Evolutionary conservation across 106 monocot genomes (phyloP), one percentile per base, ranked within the genome.

Genomic region (Acanthochlamys bracteata): DNA sequence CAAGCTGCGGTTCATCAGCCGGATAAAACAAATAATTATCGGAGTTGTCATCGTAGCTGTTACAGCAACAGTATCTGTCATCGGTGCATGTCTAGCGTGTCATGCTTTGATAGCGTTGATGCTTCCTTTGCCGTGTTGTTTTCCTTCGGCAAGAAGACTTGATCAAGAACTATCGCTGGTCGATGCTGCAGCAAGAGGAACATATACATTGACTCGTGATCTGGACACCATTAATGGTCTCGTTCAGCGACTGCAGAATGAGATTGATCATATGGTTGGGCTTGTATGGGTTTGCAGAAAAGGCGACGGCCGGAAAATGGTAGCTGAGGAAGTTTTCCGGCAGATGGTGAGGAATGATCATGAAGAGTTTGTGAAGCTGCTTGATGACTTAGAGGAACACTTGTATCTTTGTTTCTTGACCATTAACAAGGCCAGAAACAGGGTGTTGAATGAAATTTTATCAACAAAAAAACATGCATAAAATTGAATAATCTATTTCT

Each of bases 361-460:
- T n/a, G 67, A 27, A 13, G 70, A 62, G 55, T 83, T 91, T 53
- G 71, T 42, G 25, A 75, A 63, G 68, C 78, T 83, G 70, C 43
- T 91, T 60, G 86, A 86, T 21, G 90, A 91, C 53, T 63, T 91
- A n/a, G 86, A 91, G 65, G 86, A 91, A 65, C 86, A 91, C 61
- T 43, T 91, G 66, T 78, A 67, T 67, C 68, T 91, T 9, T 91
- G 83, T 73, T 86, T 86, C 68, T 57, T 86, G 72, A 91, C 90
- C 27, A 86, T 83, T 15, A 91, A 91, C 55, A 80, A 74, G 66
- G 83, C 81, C 0, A 78, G 90, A 53, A 78, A 58, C 63, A 65
- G 83, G 39, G 90, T 91, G 41, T 71, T 76, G 61, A 82, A 77
- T 42, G 83, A 87, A 25, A 25, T 86, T n/a, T n/a, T n/a, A n/a